phyloP scores from a whole-genome alignment of 2,329 filamentous ascomycete genomes.

The Fusarium sp. region DNA sequence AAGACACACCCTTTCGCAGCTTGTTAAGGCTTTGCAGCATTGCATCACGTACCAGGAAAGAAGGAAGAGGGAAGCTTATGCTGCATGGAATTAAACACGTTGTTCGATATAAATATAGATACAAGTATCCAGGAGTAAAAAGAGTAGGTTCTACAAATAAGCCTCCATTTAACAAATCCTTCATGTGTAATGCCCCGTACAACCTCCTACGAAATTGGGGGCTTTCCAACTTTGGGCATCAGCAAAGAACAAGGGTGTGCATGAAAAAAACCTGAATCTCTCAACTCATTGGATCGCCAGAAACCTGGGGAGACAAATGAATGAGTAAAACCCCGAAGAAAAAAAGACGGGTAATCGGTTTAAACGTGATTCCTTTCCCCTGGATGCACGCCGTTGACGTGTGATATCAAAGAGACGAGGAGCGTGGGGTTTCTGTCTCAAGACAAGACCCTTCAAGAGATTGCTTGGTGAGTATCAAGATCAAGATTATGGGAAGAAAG shows the following conservation, averaged over 20 bases:
- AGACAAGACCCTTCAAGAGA: neutral
- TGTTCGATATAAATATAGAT: neutral
- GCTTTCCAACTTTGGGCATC: conserved; percentile 23
- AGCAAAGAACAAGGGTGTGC: conserved; percentile 9
- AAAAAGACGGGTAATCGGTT: conserved; percentile 7
- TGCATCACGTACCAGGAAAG: neutral
- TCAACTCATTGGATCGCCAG: conserved; percentile 12
- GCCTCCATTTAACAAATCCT: neutral
- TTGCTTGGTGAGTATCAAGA: conserved; percentile 10
- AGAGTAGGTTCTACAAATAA: neutral
- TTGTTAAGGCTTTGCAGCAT: conserved; percentile 1
- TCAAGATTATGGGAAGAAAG: conserved; percentile 7
- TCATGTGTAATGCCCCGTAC: neutral
- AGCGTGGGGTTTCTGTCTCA: conserved; percentile 35
- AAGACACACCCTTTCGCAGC: conserved; percentile 16
- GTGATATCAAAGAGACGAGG: conserved; percentile 30
- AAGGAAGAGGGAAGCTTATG: neutral
- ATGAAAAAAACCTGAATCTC: conserved; percentile 6
- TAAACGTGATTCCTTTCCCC: neutral
- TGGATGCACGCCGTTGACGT: conserved; percentile 37
- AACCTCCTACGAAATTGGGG: conserved; percentile 10
- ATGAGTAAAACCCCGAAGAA: conserved; percentile 6
- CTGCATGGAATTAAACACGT: neutral
- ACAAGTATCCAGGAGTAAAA: neutral
- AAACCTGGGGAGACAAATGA: conserved; percentile 15